Conservation (phyloP, 306 rosid species). For the Lablab purpureus region DNA sequence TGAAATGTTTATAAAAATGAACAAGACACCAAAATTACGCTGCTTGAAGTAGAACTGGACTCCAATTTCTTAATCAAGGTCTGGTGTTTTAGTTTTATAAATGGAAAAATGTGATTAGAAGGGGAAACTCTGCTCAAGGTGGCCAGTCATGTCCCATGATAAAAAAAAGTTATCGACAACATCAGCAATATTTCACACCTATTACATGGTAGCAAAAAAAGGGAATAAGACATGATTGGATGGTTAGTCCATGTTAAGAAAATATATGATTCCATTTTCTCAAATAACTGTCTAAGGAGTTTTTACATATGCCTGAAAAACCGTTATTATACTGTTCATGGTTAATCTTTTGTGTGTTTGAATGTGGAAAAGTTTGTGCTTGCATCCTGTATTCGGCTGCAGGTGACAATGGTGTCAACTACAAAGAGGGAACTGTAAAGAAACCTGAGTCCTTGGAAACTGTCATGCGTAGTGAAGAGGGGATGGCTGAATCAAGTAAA, state of each 20-base stretch:
- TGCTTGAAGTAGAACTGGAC: neutral
- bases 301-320: neutral
- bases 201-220: neutral
- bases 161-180: neutral
- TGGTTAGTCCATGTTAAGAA: constrained; percentile 6
- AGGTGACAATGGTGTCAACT: constrained; percentile 39
- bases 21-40: neutral
- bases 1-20: neutral
- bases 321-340: neutral
- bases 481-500: constrained; percentile 36
- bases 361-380: constrained; percentile 20
- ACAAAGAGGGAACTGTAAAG: constrained; percentile 35
- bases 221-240: neutral
- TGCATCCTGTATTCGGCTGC: constrained; percentile 31
- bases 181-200: neutral
- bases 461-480: constrained; percentile 31
- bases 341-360: constrained; percentile 17
- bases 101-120: neutral
- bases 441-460: constrained; percentile 37
- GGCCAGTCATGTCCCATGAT: neutral
- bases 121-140: neutral
- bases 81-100: neutral
- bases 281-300: neutral
- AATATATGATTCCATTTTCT: constrained; percentile 4
- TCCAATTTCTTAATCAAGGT: neutral